These are phyloP conservation scores for Diatrype stigma DNA, from an alignment of 2,329 filamentous ascomycete genomes.

Conservation along the genomic window DNA sequence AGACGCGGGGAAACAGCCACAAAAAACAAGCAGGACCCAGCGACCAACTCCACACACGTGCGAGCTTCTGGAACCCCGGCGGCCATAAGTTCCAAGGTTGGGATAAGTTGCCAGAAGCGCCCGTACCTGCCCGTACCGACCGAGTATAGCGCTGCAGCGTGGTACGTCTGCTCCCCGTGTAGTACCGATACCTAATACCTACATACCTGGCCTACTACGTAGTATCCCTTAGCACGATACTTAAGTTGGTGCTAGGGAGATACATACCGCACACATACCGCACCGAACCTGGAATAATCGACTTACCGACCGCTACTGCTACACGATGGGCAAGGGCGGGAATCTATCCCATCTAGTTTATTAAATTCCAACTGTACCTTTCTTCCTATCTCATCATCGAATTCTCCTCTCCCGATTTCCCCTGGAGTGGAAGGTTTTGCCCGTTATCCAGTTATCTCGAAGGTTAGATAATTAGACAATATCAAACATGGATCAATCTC, in stretches of 20 bases:
- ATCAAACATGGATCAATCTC: slow-evolving; percentile 25
- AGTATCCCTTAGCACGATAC: too few species aligned
- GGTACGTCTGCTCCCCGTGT: too few species aligned
- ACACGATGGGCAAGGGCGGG: neutral
- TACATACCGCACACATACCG: neutral
- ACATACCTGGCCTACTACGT: neutral
- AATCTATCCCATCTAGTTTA: neutral
- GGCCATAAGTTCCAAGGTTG: neutral
- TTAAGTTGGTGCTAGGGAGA: too few species aligned
- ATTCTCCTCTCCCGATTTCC: neutral
- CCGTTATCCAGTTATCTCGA: neutral
- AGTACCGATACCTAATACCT: too few species aligned
- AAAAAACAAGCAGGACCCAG: neutral
- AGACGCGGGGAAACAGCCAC: neutral
- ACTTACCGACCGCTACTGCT: neutral
- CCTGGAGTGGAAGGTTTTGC: too few species aligned
- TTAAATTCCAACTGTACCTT: neutral
- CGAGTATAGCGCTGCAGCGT: neutral
- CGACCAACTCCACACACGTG: neutral
- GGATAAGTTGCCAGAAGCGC: neutral
- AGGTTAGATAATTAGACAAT: slow-evolving; percentile 4
- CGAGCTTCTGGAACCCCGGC: neutral
- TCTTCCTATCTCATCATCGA: neutral
- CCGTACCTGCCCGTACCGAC: neutral
- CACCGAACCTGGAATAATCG: neutral